Evolutionary conservation across 495 filamentous ascomycete genomes (phyloP).

Genomic region (Elasticomyces elasticus): DNA sequence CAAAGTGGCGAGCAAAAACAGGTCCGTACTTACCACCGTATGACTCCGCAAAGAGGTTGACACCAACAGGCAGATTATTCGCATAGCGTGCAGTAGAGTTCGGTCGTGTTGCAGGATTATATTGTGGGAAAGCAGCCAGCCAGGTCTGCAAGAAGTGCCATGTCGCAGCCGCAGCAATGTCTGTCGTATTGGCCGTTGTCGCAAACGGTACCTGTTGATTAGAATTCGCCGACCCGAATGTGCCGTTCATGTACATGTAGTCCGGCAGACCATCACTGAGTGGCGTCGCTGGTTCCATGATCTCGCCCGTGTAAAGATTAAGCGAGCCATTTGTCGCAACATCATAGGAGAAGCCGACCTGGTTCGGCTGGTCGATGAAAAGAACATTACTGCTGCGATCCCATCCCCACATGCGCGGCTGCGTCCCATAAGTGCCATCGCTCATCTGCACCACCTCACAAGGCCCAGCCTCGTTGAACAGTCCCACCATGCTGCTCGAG

Average conservation of each 20-base stretch:
- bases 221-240: conserved; percentile 45
- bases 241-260: conserved; percentile 50
- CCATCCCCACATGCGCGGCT: conserved; percentile 32
- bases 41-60: conserved; percentile 40
- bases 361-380: conserved; percentile 36
- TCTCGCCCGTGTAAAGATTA: conserved; percentile 27
- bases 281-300: conserved; percentile 16
- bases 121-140: conserved; percentile 54
- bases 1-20: conserved; percentile 36
- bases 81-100: conserved; percentile 29
- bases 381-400: conserved; percentile 35
- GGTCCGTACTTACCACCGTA: conserved; percentile 43
- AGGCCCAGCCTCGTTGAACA: conserved; percentile 36
- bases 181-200: conserved; percentile 55
- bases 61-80: conserved; percentile 26
- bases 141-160: conserved; percentile 67
- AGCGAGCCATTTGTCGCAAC: conserved; percentile 30
- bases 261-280: conserved; percentile 28
- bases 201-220: conserved; percentile 14
- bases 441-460: conserved; percentile 32
- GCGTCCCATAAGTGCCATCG: conserved; percentile 31
- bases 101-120: conserved; percentile 42
- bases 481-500: conserved; percentile 31
- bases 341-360: conserved; percentile 38
- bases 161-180: conserved; percentile 50